Conservation (phyloP, 768 basidiomycete genomes). For the Serendipita sp. region DNA sequence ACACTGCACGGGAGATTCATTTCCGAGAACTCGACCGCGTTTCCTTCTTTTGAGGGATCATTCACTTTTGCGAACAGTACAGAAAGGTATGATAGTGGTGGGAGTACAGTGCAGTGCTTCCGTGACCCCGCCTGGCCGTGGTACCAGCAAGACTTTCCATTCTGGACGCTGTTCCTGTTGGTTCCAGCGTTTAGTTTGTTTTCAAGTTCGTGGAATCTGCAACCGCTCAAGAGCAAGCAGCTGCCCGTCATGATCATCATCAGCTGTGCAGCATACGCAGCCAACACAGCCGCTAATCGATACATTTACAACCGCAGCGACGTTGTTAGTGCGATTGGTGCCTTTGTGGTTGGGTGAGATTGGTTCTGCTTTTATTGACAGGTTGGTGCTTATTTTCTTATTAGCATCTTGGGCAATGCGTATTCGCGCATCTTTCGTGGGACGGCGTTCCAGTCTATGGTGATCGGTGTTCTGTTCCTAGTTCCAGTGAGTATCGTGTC, state of each 20-base stretch:
- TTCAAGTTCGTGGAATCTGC: slow-evolving; percentile 61
- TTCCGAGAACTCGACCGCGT: slow-evolving; percentile 34
- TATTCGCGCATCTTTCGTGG: slow-evolving; percentile 73
- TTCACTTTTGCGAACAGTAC: slow-evolving; percentile 13
- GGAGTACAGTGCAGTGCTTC: slow-evolving; percentile 48
- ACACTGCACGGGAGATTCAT: slow-evolving; percentile 51
- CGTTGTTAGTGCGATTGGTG: slow-evolving; percentile 71
- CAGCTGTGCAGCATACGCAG: slow-evolving; percentile 61
- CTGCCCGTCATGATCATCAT: slow-evolving; percentile 74
- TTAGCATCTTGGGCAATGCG: slow-evolving; percentile 61
- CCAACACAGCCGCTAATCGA: slow-evolving; percentile 70
- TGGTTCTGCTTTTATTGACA: not conserved
- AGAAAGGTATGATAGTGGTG: slow-evolving; percentile 16
- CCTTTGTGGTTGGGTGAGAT: slow-evolving; percentile 28
- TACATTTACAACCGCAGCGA: slow-evolving; percentile 77
- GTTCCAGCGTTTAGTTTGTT: slow-evolving; percentile 60
- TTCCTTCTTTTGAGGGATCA: slow-evolving; percentile 24
- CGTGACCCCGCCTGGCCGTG: slow-evolving; percentile 50
- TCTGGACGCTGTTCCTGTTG: slow-evolving; percentile 59
- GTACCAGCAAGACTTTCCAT: slow-evolving; percentile 71
- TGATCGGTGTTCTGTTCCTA: slow-evolving; percentile 73
- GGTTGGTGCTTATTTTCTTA: slow-evolving; percentile 26
- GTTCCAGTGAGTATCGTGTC: slow-evolving; percentile 48
- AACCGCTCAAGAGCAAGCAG: slow-evolving; percentile 56
- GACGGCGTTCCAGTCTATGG: slow-evolving; percentile 83